Base-by-base conservation (phyloP, 2,329 filamentous ascomycete species). In the Rasamsonia emersonii region DNA sequence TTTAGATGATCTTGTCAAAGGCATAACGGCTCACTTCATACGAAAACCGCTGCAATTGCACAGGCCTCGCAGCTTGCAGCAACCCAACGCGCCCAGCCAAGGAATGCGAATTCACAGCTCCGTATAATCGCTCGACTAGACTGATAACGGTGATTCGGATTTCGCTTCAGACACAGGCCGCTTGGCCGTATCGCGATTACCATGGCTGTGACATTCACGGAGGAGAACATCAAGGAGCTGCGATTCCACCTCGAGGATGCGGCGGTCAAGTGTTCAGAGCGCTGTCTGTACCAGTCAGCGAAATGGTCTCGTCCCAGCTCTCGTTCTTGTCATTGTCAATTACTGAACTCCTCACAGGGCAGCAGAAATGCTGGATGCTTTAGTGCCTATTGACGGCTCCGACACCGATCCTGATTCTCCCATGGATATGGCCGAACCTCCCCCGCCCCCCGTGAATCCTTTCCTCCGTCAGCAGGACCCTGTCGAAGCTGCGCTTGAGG, bases 221-320 rank as follows among this genome's bases (percentile, higher is more conserved):
- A 56, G 21, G 58, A 61, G 2, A 54, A 52, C 25, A 49, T 61
- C 28, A 55, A 50, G 33, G 79, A 86, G 51, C 67, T 93, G 39
- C 77, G 81, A 50, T 72, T 71, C 21, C 76, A 84, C 19, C 70
- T 95, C 25, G 85, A 93, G 56, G 81, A 86, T 50, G 86, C 89
- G 18, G 80, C 91, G 3, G 71, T 91, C 15, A 86, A 86, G 54
- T 96, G 88, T 64, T 93, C 86, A 1, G 91, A 98, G 56, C 72
- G 91, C 56, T 94, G 91, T 58, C 73, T 98, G 9, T 96, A 95
- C 53, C 88, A 95, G 50, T 91, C 89, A 5, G 81, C 91, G 17
- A 96, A 96, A 77, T 98, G 91, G 91, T 94, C 51, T 15, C 6
- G 16, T 10, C 10, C 4, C 6, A 21, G 50, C 19, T 11, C 21